These are phyloP conservation scores for Epichloe gansuensis DNA, from an alignment of 2,329 filamentous ascomycete genomes.

Conservation along the genomic window DNA sequence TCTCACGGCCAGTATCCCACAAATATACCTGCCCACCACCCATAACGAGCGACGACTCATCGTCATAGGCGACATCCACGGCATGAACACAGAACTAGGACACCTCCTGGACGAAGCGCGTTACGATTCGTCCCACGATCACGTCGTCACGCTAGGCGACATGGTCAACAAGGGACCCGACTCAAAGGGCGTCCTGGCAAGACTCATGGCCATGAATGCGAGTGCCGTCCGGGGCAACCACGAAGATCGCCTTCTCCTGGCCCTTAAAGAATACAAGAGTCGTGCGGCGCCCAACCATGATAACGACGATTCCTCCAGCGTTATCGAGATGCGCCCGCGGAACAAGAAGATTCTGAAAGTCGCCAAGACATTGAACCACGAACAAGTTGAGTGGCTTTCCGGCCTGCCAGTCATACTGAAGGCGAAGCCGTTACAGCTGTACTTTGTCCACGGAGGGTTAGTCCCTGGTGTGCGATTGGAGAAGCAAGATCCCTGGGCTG, in stretches of 20 bases:
- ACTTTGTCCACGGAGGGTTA: slow-evolving; percentile 76
- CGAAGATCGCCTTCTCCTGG: slow-evolving; percentile 73
- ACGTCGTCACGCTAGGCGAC: slow-evolving; percentile 67
- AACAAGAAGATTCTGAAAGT: slow-evolving; percentile 36
- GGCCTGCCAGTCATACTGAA: slow-evolving; percentile 66
- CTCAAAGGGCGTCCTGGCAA: slow-evolving; percentile 62
- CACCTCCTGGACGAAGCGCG: slow-evolving; percentile 53
- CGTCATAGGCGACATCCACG: slow-evolving; percentile 86
- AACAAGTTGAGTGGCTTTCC: slow-evolving; percentile 58
- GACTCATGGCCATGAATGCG: slow-evolving; percentile 61
- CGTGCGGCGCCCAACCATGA: slow-evolving; percentile 14
- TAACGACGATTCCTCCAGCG: slow-evolving; percentile 11
- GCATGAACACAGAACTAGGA: slow-evolving; percentile 58
- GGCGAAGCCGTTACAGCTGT: slow-evolving; percentile 51
- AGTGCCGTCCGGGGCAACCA: slow-evolving; percentile 85
- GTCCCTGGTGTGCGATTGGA: slow-evolving; percentile 62
- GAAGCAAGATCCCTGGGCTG: slow-evolving; percentile 62
- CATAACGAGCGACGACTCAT: slow-evolving; percentile 50
- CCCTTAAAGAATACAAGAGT: slow-evolving; percentile 28
- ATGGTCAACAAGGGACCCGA: slow-evolving; percentile 81
- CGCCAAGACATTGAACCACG: slow-evolving; percentile 37
- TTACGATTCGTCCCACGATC: slow-evolving; percentile 49
- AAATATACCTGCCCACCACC: slow-evolving; percentile 19
- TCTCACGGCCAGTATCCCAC: slow-evolving; percentile 19
- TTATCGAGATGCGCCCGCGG: slow-evolving; percentile 21